phyloP scores from a whole-genome alignment of 768 basidiomycete species.

The Leucocoprinus birnbaumii region DNA sequence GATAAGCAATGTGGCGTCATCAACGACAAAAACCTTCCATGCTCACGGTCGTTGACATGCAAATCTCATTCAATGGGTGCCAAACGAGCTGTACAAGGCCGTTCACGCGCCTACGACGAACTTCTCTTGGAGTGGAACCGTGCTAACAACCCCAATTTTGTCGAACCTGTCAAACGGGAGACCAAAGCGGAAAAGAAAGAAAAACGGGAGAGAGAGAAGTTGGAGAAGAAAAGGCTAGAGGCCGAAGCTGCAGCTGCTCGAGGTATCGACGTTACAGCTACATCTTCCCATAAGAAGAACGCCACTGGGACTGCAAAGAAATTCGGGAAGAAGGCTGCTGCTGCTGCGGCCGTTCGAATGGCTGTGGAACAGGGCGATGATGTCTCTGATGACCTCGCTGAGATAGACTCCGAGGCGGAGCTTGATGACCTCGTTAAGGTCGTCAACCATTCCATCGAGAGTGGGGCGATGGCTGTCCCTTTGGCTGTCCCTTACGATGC shows the following conservation, averaged over 20 bases:
- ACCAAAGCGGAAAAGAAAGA: constrained; percentile 88
- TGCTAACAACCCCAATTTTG: constrained; percentile 82
- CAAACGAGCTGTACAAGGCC: constrained; percentile 88
- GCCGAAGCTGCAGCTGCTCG: constrained; percentile 66
- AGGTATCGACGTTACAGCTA: constrained; percentile 48
- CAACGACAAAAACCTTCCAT: constrained; percentile 90
- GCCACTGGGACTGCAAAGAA: constrained; percentile 49
- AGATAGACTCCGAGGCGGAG: constrained; percentile 84
- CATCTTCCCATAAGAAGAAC: constrained; percentile 38
- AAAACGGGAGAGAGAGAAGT: constrained; percentile 75
- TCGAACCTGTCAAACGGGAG: constrained; percentile 84
- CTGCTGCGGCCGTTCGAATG: constrained; percentile 46
- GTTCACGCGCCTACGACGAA: constrained; percentile 80
- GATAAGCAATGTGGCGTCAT: constrained; percentile 96
- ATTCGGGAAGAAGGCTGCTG: constrained; percentile 57
- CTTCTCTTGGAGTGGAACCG: constrained; percentile 91
- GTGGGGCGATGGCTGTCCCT: constrained; percentile 59
- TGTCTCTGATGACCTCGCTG: constrained; percentile 66
- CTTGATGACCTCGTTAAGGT: constrained; percentile 70
- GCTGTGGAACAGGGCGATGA: constrained; percentile 55
- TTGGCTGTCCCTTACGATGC: constrained; percentile 73
- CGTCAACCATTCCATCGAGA: constrained; percentile 52
- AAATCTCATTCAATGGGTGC: constrained; percentile 98
- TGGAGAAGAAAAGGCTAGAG: constrained; percentile 76
- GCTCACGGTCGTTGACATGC: constrained; percentile 94